phyloP scores from a whole-genome alignment of 2,329 filamentous ascomycete genomes.

The Cordyceps javanica region DNA sequence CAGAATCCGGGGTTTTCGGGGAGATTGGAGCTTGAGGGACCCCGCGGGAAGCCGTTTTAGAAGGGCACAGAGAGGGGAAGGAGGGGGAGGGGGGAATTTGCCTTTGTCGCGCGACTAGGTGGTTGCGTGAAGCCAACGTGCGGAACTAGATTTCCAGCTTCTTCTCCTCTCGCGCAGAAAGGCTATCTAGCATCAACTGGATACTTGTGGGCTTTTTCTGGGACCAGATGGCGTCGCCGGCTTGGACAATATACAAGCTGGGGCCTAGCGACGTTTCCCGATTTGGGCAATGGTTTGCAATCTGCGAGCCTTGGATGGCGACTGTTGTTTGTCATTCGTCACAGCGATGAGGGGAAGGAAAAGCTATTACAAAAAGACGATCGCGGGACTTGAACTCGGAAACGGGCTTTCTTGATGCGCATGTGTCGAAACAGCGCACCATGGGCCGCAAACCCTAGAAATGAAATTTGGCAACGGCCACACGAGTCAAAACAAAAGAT shows the following conservation, averaged over 20 bases:
- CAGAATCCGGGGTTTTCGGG: background rate
- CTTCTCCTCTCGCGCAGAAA: no score
- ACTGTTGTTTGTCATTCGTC: no score
- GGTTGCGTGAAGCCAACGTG: background rate
- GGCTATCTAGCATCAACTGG: no score
- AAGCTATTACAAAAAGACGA: no score
- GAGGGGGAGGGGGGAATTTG: background rate
- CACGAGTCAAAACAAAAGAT: no score
- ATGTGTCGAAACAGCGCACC: no score
- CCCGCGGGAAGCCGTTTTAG: background rate
- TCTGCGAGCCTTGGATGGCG: no score
- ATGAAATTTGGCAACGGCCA: no score
- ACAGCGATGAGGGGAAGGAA: no score
- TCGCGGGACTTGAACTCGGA: background rate
- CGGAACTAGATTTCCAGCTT: background rate
- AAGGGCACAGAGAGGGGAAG: background rate
- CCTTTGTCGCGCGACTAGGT: background rate
- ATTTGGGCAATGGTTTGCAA: background rate
- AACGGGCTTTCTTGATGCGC: no score
- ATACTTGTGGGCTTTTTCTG: background rate
- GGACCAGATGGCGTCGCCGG: background rate
- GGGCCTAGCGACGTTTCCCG: background rate
- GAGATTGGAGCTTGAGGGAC: background rate
- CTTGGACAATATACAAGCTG: background rate
- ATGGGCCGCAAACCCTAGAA: no score